These are phyloP conservation scores for Pontederia crassipes DNA, from an alignment of 176 grass and related monocot genomes.

Conservation along the genomic window DNA sequence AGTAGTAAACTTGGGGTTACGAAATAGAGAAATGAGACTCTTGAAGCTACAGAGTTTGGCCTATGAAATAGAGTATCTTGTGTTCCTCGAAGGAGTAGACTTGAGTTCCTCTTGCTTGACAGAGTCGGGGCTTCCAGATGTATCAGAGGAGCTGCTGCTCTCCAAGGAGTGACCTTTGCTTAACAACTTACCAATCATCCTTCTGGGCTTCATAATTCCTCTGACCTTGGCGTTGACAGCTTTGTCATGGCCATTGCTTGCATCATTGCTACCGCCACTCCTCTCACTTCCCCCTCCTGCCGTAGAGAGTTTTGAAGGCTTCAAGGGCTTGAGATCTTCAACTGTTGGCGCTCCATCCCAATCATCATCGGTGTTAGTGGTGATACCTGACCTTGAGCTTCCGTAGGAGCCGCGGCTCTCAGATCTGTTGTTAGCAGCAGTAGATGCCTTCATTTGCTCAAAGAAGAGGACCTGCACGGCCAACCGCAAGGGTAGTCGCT, in stretches of 20 bases:
- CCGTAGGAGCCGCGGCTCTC: constrained; percentile 69
- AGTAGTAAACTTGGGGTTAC: no score
- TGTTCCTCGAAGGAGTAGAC: constrained; percentile 35
- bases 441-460: constrained; percentile 64
- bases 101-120: constrained; percentile 38
- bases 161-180: constrained; percentile 32
- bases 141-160: constrained; percentile 55
- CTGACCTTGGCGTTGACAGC: constrained; percentile 36
- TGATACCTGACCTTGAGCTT: constrained; percentile 73
- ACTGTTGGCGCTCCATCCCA: constrained; percentile 50
- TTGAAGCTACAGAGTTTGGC: no score
- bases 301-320: constrained; percentile 25
- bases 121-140: constrained; percentile 49
- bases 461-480: constrained; percentile 85
- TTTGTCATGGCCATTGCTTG: constrained; percentile 25
- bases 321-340: constrained; percentile 36
- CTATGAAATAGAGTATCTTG: constrained; percentile 30
- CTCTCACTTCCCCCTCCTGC: neutral
- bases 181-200: constrained; percentile 41
- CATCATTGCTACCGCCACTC: neutral
- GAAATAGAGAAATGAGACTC: no score
- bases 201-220: constrained; percentile 33
- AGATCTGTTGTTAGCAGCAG: constrained; percentile 37
- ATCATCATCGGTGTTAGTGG: constrained; percentile 69
- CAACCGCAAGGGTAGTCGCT: constrained; percentile 73